phyloP scores from a whole-genome alignment of 345 rosid genomes.

The Geranium rotundifolium region DNA sequence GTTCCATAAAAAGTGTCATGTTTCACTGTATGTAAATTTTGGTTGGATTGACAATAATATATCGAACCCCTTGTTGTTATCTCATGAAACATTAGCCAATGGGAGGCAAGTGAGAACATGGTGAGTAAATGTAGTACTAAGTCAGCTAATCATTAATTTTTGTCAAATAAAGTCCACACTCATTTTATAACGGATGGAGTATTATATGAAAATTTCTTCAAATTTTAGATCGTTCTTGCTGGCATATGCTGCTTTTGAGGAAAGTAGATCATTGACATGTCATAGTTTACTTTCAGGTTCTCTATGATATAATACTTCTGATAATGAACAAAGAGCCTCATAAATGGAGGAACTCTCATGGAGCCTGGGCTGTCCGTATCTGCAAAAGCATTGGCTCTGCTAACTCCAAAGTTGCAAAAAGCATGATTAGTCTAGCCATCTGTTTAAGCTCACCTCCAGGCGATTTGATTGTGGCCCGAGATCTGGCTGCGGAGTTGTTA shows the following conservation, averaged over 20 bases:
- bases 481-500: conserved; percentile 39
- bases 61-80: background rate
- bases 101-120: too few species aligned
- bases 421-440: conserved; percentile 40
- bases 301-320: conserved; percentile 40
- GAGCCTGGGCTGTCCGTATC: conserved; percentile 45
- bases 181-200: background rate
- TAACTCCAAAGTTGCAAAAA: conserved; percentile 39
- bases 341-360: conserved; percentile 43
- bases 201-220: too few species aligned
- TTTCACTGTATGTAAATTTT: too few species aligned
- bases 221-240: background rate
- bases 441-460: conserved; percentile 38
- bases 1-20: too few species aligned
- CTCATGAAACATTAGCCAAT: background rate
- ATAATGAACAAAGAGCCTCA: conserved; percentile 40
- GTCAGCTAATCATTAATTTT: too few species aligned
- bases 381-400: conserved; percentile 41
- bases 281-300: conserved; percentile 33
- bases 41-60: too few species aligned
- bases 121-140: too few species aligned
- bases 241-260: background rate
- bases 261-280: background rate
- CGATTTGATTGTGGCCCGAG: conserved; percentile 41
- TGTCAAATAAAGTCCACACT: too few species aligned